Base-by-base conservation (phyloP, 176 grass and related monocot species). In the Musa itinerans region DNA sequence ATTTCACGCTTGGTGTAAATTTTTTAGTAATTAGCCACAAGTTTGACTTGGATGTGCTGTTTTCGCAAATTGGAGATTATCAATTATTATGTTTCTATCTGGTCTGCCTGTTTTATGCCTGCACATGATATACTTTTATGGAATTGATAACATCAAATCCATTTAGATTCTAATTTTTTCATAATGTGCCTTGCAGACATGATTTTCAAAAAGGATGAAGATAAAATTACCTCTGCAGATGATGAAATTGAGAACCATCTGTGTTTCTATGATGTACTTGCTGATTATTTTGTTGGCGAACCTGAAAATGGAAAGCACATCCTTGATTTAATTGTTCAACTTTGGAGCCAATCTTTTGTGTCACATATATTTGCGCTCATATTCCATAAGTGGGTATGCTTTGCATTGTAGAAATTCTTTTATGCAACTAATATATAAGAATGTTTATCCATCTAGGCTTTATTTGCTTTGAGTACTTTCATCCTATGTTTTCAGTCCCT, bases 341-440 rank as follows among this genome's bases (percentile, higher is more conserved):
- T 98, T 52, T 98, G 95, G 95, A 98, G 95, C 82, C 90, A 93
- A 63, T 98, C 90, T 50, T 98, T 94, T 17, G 95, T 89, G 16
- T 78, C 95, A 52, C 89, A 98, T 55, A 91, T 94, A 85, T 98
- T 98, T 89, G 75, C 86, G 65, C 88, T 98, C 74, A 90, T 98
- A 78, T 98, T 98, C 50, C 84, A 94, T 66, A 94, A 86, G 89
- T 98, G 90, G 95, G 95, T 98, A 94, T 78, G 86, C 23, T 43
- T 43, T 43, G 34, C 22, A 17, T 3, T 63, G 51, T 74, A 65
- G n/a, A 53, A 77, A 62, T 7, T 53, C 63, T 14, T 23, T 43
- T 43, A 54, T 70, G 25, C 7, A 24, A 63, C 78, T 23, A 69
- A 53, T 78, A 79, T 19, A 43, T 16, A 63, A 58, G 50, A 48